Conservation (phyloP, 176 grass and related monocot genomes). For the Oryza punctata region DNA sequence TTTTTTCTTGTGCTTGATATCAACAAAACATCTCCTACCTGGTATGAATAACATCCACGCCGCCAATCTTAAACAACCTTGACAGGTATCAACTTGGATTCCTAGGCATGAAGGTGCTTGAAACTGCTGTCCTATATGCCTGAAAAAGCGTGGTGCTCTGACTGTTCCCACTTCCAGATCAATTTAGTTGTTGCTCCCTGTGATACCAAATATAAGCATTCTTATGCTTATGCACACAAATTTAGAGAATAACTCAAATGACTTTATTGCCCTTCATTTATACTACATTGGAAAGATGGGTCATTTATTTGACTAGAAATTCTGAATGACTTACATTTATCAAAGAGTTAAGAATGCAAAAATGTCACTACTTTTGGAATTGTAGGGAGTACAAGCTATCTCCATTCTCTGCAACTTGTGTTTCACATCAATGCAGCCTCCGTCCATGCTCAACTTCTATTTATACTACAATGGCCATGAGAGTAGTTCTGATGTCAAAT, state of each 20-base stretch:
- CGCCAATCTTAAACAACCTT: neutral
- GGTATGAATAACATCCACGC: no score
- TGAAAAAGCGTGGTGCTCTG: constrained; percentile 7
- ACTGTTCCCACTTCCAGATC: constrained; percentile 13
- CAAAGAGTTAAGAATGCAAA: no score
- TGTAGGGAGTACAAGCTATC: neutral
- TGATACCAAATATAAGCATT: no score
- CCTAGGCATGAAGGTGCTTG: neutral
- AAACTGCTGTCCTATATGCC: neutral
- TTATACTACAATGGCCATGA: neutral
- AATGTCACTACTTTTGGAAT: no score
- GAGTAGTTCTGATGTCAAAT: neutral
- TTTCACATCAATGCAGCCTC: neutral
- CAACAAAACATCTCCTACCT: no score
- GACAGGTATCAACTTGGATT: neutral
- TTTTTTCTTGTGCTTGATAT: no score
- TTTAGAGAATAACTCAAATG: no score
- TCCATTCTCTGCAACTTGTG: neutral
- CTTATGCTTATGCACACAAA: no score
- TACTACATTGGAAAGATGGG: no score
- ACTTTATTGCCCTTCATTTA: no score
- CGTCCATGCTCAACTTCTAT: neutral
- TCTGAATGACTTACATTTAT: no score
- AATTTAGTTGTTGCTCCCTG: neutral
- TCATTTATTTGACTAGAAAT: no score